Base-by-base conservation (phyloP, 495 filamentous ascomycete genomes). In the Aeminium ludgeri region DNA sequence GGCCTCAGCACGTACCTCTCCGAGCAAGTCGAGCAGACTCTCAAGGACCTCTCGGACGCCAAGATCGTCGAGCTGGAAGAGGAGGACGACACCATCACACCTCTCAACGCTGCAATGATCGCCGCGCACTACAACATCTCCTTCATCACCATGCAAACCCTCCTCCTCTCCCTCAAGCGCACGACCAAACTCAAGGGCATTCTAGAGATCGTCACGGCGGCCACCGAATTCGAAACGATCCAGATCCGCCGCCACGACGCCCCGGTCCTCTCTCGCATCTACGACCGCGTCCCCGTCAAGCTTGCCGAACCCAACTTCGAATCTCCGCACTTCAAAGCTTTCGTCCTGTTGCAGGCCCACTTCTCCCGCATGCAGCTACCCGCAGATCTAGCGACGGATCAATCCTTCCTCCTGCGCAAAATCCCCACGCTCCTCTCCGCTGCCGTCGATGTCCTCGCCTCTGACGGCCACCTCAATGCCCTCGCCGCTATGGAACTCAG, bases 401-500 rank as follows among this genome's bases (percentile, higher is more conserved):
- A 96, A 55, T 84, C 91, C 55, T 63, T 82, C 20, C 81, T 99
- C 42, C 59, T 96, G 36, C 72, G 72, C 47, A 92, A 87, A 57
- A 70, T 94, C 8, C 65, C 96, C 34, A 84, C 82, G 54, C 67
- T 99, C 6, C 68, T 99, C 38, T 87, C 82, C 58, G 89, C 89
- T 20, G 80, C 72, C 54, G 89, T 96, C 11, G 89, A 99, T 56
- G 84, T 99, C 10, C 73, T 99, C 34, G 92, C 85, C 7, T 95
- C 87, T 5, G 86, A 96, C 41, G 91, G 87, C 35, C 86, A 96
- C 45, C 62, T 96, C 37, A 99, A 96, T 54, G 87, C 89, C 41
- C 89, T 93, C 77, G 83, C 76, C 51, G 89, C 91, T 19, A 99
- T 99, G 89, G 89, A 99, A 60, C 81, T 99, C 77, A 92, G 85